Conservation (phyloP, 371 early-diverging fungal species). For the Parasitella parasitica region DNA sequence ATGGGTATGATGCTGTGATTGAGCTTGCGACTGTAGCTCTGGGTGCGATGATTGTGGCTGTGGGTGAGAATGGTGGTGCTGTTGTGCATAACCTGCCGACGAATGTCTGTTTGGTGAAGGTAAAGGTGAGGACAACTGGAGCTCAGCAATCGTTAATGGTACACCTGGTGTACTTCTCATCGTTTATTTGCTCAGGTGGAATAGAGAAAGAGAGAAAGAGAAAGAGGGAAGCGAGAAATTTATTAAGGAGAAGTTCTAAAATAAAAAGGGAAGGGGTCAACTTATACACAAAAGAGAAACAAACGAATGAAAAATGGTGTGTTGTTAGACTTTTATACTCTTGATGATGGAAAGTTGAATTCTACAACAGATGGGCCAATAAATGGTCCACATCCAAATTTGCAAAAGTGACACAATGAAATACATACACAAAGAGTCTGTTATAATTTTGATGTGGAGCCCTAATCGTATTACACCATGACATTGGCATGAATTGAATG, state of each 20-base stretch:
- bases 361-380: neutral
- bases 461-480: neutral
- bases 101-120: constrained; percentile 25
- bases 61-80: neutral
- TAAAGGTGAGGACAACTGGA: constrained; percentile 26
- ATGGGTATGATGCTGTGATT: constrained; percentile 3
- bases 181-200: neutral
- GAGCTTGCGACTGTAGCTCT: too few relatives aligned
- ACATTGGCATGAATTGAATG: neutral
- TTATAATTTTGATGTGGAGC: neutral
- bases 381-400: neutral
- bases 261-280: neutral
- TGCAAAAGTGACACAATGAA: neutral
- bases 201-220: neutral
- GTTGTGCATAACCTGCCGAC: neutral
- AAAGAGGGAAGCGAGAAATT: neutral
- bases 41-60: neutral
- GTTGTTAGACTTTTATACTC: neutral
- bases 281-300: neutral
- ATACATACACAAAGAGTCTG: neutral
- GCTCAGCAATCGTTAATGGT: constrained; percentile 23
- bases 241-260: neutral
- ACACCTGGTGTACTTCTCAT: constrained; percentile 17
- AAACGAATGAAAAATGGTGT: neutral
- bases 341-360: neutral